phyloP scores from a whole-genome alignment of 1,284 basidiomycete species.

The Peniophora sp. region DNA sequence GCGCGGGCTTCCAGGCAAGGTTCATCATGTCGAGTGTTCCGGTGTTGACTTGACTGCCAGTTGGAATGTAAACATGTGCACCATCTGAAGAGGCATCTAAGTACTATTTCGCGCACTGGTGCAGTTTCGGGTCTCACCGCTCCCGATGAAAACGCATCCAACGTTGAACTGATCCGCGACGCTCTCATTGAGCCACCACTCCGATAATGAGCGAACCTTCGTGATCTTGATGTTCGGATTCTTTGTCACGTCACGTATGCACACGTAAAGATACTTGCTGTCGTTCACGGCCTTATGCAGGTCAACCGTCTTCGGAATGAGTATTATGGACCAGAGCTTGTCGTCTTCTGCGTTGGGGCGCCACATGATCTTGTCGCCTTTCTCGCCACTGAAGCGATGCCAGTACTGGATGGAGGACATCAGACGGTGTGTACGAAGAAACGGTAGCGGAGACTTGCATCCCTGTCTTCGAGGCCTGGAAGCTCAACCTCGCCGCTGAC shows the following conservation, averaged over 20 bases:
- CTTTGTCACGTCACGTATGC: conserved; percentile 2
- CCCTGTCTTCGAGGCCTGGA: conserved; percentile 15
- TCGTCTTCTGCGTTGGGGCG: not conserved
- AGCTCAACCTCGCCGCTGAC: conserved; percentile 21
- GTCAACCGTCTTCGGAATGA: conserved; percentile 14
- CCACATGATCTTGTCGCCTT: not conserved
- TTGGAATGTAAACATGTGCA: conserved; percentile 11
- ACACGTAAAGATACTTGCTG: conserved; percentile 6
- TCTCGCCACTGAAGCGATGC: conserved; percentile 19
- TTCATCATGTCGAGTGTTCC: not conserved
- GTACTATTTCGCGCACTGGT: not conserved
- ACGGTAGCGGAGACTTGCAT: conserved; percentile 6
- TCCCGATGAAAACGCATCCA: conserved; percentile 28
- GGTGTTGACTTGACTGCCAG: conserved; percentile 12
- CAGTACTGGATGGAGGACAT: conserved; percentile 15
- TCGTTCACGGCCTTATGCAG: conserved; percentile 10
- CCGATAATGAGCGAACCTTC: conserved; percentile 1
- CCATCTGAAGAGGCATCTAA: conserved; percentile 5
- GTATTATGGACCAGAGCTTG: conserved; percentile 6
- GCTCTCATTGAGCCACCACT: conserved; percentile 22
- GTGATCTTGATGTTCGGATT: conserved; percentile 7
- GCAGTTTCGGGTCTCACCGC: conserved; percentile 18
- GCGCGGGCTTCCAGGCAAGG: conserved; percentile 25
- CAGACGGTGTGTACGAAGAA: not conserved
- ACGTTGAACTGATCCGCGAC: conserved; percentile 27